Conservation (phyloP, 2,329 filamentous ascomycete genomes). For the Talaromyces atroroseus region DNA sequence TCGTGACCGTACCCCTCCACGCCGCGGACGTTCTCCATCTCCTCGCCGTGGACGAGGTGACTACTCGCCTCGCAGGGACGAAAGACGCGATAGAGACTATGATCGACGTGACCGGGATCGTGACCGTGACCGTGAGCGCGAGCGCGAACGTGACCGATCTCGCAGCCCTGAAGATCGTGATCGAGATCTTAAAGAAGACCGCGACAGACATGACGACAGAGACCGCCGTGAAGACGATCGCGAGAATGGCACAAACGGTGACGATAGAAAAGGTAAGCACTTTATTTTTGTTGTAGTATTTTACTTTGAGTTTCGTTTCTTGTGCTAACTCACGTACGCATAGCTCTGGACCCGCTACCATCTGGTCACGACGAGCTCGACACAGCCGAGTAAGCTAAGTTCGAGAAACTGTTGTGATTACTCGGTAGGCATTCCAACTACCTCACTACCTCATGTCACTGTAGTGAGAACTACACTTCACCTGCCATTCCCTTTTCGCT, state of each 20-base stretch:
- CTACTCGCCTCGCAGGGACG: slow-evolving; percentile 83
- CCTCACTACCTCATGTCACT: slow-evolving; percentile 2
- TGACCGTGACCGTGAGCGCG: slow-evolving; percentile 62
- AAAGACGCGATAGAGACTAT: slow-evolving; percentile 70
- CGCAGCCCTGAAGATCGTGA: slow-evolving; percentile 39
- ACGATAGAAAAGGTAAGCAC: slow-evolving; percentile 77
- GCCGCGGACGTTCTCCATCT: slow-evolving; percentile 60
- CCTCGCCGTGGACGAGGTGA: slow-evolving; percentile 58
- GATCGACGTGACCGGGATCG: slow-evolving; percentile 55
- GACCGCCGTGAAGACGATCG: slow-evolving; percentile 66
- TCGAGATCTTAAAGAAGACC: slow-evolving; percentile 41
- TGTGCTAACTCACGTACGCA: slow-evolving; percentile 16
- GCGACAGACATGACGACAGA: slow-evolving; percentile 54
- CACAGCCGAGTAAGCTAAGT: slow-evolving; percentile 66
- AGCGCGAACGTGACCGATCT: slow-evolving; percentile 56
- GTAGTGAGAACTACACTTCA: background rate
- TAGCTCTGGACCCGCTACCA: slow-evolving; percentile 66
- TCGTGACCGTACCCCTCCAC: slow-evolving; percentile 67
- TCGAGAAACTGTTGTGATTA: slow-evolving; percentile 12
- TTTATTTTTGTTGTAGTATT: slow-evolving; percentile 14
- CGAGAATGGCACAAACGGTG: slow-evolving; percentile 74
- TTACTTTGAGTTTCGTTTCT: background rate
- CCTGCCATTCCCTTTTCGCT: background rate
- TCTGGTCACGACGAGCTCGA: slow-evolving; percentile 91
- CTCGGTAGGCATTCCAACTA: slow-evolving; percentile 13